Evolutionary conservation across 106 monocot species (phyloP), one percentile per base, ranked within the genome.

Genomic region (Dioscorea alata): DNA sequence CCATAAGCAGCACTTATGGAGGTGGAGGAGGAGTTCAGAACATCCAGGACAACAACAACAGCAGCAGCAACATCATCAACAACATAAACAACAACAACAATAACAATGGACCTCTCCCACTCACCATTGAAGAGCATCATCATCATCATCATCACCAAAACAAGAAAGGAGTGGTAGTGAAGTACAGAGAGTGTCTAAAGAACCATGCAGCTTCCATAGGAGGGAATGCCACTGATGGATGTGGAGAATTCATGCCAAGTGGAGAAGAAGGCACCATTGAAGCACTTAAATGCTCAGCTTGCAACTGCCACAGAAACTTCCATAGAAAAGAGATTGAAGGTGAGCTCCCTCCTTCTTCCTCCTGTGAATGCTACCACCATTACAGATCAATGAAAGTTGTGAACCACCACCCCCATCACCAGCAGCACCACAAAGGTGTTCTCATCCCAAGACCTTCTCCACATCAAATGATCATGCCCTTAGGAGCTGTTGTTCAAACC

Each of bases 131-230:
- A 17, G 25, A 22, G 32, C 18, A 35, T 48, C n/a, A 17, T 21
- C 32, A 23, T 2, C 8, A 28, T 14, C 23, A 33, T 21, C 32
- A 23, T 2, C 8, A 28, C 1, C 23, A 33, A 23, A 63, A 63
- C 62, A 63, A 33, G 25, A 28, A 63, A 31, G 7, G 10, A 4
- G 12, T 18, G 2, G 19, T 19, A 23, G 75, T 69, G 32, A 86
- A 58, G 70, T 86, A 86, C 76, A 71, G 65, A 49, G 82, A 86
- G 66, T 86, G 86, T 68, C 71, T 82, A 33, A 86, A 86, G 73
- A 86, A 86, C 79, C 82, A 86, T 63, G 86, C 82, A 52, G 86
- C 86, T 22, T 72, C 79, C 67, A 79, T 86, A 33, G 86, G 86
- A 15, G 75, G 86, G 4, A 79, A 73, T 18, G 82, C 82, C 20